Evolutionary conservation across 257 asterid species (phyloP), one percentile per base, ranked within the genome.

Genomic region (Jacaranda copaia): DNA sequence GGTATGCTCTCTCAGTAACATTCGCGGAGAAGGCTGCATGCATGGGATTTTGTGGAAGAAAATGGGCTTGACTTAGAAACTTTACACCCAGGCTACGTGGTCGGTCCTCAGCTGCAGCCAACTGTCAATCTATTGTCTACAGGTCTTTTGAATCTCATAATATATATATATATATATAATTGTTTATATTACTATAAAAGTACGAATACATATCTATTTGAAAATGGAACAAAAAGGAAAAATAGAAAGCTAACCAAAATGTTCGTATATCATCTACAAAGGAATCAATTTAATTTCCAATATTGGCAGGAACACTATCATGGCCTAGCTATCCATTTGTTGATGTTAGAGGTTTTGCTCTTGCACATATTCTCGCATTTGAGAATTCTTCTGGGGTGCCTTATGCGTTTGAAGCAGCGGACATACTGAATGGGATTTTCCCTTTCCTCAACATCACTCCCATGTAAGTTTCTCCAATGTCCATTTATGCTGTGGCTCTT

Each of bases 1-100:
- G 88, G 86, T 81, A 89, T 82, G 64, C 73, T 12, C 85, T 87
- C 43, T 81, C 94, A 6, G 89, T 89, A 51, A 83, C 89, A 1
- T 83, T 92, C 82, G 97, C 97, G 7, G 94, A 92, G 87, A 80
- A 74, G 57, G 96, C 87, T 59, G 86, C 95, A 12, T 77, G 86
- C n/a, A n/a, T n/a, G n/a, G 92, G 77, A 84, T 48, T 88, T 88
- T 43, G 77, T 84, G 6, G 76, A 83, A 74, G 87, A 84, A 76
- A 80, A 92, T 48, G 87, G 74, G 36, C 80, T 91, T 56, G 90
- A 88, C 62, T 10, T 91, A 82, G 85, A 89, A 5, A 76, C 86
- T 0, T 52, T 91, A 4, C 87, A 88, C 78, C 93, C 97, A 1
- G 91, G 93, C 67, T 70, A 53, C 5, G 92, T 86, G 19, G 40